phyloP scores from a whole-genome alignment of 2,329 filamentous ascomycete genomes.

The Pseudopithomyces maydicus region DNA sequence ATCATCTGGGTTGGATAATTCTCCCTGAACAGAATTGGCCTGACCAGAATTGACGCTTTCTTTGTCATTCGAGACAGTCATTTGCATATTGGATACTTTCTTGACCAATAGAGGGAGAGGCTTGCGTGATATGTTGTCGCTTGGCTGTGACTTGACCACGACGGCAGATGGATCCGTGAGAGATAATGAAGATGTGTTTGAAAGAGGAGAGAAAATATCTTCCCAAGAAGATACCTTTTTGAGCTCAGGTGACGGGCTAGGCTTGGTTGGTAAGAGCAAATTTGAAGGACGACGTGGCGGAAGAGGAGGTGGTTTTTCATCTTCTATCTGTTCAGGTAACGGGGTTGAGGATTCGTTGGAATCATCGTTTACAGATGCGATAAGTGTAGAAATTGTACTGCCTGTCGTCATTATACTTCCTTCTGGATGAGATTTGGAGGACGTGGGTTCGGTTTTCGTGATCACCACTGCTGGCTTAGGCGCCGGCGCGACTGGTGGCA shows the following conservation, averaged over 20 bases:
- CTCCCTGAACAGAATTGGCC: too few relatives aligned
- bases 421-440: neutral
- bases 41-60: neutral
- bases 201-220: constrained; percentile 5
- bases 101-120: constrained; percentile 19
- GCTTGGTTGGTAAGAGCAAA: neutral
- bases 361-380: neutral
- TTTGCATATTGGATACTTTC: constrained; percentile 16
- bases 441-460: neutral
- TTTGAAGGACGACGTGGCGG: constrained; percentile 7
- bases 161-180: neutral
- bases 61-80: neutral
- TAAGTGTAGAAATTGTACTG: neutral
- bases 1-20: constrained; percentile 25
- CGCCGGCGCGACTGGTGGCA: constrained; percentile 13
- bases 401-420: neutral
- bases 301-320: constrained; percentile 15
- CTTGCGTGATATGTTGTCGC: constrained; percentile 5
- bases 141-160: neutral
- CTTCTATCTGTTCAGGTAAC: neutral
- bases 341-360: neutral
- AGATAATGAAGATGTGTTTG: constrained; percentile 25
- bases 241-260: neutral
- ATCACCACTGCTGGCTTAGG: neutral
- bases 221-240: constrained; percentile 7